Evolutionary conservation across 2,329 filamentous ascomycete genomes (phyloP), one percentile per base, ranked within the genome.

Genomic region (Capronia epimyces): DNA sequence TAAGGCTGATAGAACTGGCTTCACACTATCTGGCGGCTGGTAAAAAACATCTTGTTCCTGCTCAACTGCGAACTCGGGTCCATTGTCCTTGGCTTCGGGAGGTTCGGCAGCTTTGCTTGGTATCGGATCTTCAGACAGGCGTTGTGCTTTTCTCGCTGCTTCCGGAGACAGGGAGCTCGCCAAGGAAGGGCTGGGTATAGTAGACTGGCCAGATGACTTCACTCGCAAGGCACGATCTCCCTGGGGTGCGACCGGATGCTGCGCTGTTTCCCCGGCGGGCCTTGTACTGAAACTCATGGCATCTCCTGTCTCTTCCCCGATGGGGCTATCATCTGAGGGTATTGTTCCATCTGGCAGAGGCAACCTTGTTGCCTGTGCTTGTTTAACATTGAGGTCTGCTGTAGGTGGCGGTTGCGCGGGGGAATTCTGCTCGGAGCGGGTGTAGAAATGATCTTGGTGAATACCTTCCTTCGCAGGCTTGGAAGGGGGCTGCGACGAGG

Each of bases 11-110:
- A 75, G 55, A 3, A 75, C 69, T 3, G 74, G 67, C 24, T 73
- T 71, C 7, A 69, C 68, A 43, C 72, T 67, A 18, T 67, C 69
- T 5, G 77, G 73, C 40, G 75, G 74, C 18, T 72, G 65, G 58
- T 78, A 79, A 64, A 80, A 83, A 9, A 77, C 75, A 62, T 84
- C 80, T 58, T 76, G 71, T 54, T 83, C 80, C 52, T 75, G 69
- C 56, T 76, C 76, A 29, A 74, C 67, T 16, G 69, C 68, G 48
- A 72, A 59, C 27, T 60, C 55, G 34, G 54, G 53, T 1, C 56
- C 45, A 25, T 60, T 57, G 4, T 62, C 62, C 43, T 63, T 56
- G 21, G 55, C 41, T 3, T 53, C 57, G 43, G 73, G 67, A 18
- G 72, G 66, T 44, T 75, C 73, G 21, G 76, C 75, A 10, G 73